Percentiles rank a stretch among this genome's conserved stretches.
These are phyloP conservation scores for Zea mays DNA, from an alignment of 176 grass and related monocot species.

Conservation along the genomic window DNA sequence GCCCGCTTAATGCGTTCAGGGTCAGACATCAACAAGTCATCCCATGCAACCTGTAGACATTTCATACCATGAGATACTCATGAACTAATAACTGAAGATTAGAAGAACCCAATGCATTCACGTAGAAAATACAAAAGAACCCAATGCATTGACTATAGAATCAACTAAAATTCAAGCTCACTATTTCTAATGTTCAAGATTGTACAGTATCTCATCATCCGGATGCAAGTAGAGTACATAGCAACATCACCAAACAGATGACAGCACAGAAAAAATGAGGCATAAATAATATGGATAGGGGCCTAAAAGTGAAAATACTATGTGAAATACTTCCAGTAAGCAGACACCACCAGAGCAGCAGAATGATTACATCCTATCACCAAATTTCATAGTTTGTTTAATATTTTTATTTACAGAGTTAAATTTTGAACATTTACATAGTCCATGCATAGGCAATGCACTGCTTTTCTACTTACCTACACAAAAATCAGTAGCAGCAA, in stretches of 20 bases:
- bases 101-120: constrained; percentile 17
- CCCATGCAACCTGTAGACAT: constrained; percentile 73
- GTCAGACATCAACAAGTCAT: constrained; percentile 94
- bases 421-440: constrained; percentile 7
- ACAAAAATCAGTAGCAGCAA: constrained; percentile 94
- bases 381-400: constrained; percentile 6
- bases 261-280: background rate
- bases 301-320: background rate
- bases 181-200: constrained; percentile 35
- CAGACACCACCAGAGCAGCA: background rate
- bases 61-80: constrained; percentile 30
- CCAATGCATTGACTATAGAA: background rate
- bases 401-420: background rate
- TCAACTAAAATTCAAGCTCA: background rate
- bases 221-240: constrained; percentile 17
- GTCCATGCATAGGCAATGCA: constrained; percentile 3
- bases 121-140: constrained; percentile 41
- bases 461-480: constrained; percentile 50
- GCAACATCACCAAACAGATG: constrained; percentile 5
- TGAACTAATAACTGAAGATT: constrained; percentile 11
- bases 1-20: constrained; percentile 84
- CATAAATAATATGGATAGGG: background rate
- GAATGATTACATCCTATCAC: constrained; percentile 1
- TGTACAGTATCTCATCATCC: background rate
- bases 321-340: background rate